Base-by-base conservation (phyloP, 352 stramenopile genomes). In the Phytophthora parvispora region DNA sequence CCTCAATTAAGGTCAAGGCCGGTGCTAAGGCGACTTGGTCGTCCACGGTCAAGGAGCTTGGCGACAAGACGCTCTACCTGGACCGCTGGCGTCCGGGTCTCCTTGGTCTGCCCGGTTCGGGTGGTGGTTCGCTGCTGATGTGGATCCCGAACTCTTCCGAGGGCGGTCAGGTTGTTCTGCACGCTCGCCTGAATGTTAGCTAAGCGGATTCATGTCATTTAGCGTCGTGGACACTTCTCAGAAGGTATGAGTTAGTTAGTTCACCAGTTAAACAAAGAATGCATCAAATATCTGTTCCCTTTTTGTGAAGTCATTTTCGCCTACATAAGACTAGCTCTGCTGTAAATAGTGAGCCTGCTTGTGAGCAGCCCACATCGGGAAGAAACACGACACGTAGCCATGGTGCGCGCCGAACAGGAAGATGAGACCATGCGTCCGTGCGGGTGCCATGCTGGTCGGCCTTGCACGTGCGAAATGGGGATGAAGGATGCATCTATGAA, bases 381-480 rank as follows among this genome's bases (percentile, higher is more conserved):
- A 16, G 6, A 47, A 45, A 48, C 42, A 2, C 25, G 4, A 12
- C n/a, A 20, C 22, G 4, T 5, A 27, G 27, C 27, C 6, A 81
- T 72, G 70, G 60, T 65, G 9, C 69, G 70, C 4, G 45, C 27
- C 2, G 57, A 77, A 56, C 69, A 72, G 48, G 69, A 63, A 47
- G 49, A 43, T 20, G 81, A 86, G 45, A 91, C 85, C 52, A 93
- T 91, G 85, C 77, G 78, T 31, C 51, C 64, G 42, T 93, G 85
- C 32, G 85, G 85, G 13, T 93, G 85, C 31, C 85, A 88, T 36
- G 68, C 61, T 38, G 85, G 85, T 0, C 80, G 85, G 2, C 83
- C 85, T 2, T 91, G 85, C 27, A 81, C 74, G 24, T 93, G 85
- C 27, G 83, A 87, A 58, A 90, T 91, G 83, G 69, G 36, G 7